Evolutionary conservation across 2,329 filamentous ascomycete genomes (phyloP), one percentile per base, ranked within the genome.

Genomic region (Diaporthe caulivora): DNA sequence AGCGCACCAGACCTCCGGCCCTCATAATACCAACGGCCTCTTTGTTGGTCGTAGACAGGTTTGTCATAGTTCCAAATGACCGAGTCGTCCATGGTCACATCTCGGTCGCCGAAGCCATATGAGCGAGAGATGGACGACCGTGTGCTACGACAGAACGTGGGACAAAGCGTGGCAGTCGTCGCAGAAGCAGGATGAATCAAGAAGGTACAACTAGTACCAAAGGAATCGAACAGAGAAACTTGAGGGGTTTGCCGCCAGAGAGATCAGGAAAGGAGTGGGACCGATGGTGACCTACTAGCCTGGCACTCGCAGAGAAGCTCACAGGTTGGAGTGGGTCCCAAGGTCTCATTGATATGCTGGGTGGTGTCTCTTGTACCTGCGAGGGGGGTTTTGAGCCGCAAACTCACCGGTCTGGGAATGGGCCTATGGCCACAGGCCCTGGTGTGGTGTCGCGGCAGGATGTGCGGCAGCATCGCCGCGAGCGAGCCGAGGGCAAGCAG

Each of bases 331-430:
- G 31, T 53, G 55, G 55, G 55, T 54, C 62, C 62, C 62, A 51
- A n/a, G 31, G 62, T 67, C 62, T 67, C 62, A 67, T 67, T 67
- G 62, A 67, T 53, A 67, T 51, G 40, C 29, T 60, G 31, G 31
- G 47, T 49, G 47, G 47, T 62, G 69, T 49, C 18, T 54, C 34
- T 62, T 51, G 69, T 34, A 29, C 37, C 37, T 54, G 44, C 49
- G 69, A 58, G 55, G 69, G 68, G 44, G 15, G 62, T 71, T 71
- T 71, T 71, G 69, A 71, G 69, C 69, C 69, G 69, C 69, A 71
- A 70, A 62, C 47, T 53, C 55, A 71, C 69, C 69, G 55, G 55
- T 71, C 47, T 31, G 40, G 26, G 31, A 60, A 26, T 18, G 37
- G 34, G 55, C 26, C 69, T 53, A 34, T 34, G 47, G 44, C 29